Conservation (phyloP, 441 rosid genomes). For the Omphalea diandra region DNA sequence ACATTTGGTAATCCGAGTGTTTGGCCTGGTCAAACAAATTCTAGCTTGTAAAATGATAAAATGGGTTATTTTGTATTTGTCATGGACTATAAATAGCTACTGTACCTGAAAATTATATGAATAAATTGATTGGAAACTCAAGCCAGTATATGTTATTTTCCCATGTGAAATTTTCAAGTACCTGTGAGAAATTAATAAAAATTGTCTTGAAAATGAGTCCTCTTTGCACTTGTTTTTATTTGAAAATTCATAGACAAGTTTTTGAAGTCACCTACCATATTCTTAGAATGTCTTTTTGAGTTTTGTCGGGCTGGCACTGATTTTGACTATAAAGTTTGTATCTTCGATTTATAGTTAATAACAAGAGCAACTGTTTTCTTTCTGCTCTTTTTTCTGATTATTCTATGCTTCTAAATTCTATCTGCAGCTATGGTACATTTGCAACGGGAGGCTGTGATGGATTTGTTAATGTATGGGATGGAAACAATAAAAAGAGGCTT, state of each 20-base stretch:
- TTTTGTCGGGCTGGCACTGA: neutral
- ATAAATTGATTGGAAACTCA: neutral
- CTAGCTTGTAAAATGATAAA: neutral
- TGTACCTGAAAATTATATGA: neutral
- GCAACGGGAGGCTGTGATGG: slow-evolving; percentile 99
- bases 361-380: neutral
- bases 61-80: neutral
- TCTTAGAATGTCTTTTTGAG: neutral
- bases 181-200: neutral
- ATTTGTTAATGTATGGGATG: slow-evolving; percentile 95
- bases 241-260: neutral
- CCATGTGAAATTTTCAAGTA: neutral
- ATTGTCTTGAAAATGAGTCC: neutral
- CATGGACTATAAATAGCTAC: neutral
- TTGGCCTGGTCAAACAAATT: neutral
- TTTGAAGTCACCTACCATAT: neutral
- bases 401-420: slow-evolving; percentile 15
- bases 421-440: slow-evolving; percentile 89
- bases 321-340: neutral
- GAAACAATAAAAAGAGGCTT: slow-evolving; percentile 95
- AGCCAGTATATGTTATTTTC: neutral
- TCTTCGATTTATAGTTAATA: neutral
- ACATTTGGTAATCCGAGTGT: neutral
- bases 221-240: neutral
- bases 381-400: neutral